phyloP scores from a whole-genome alignment of 1,139 yeast genomes.

The Blastobotrys arbuscula region DNA sequence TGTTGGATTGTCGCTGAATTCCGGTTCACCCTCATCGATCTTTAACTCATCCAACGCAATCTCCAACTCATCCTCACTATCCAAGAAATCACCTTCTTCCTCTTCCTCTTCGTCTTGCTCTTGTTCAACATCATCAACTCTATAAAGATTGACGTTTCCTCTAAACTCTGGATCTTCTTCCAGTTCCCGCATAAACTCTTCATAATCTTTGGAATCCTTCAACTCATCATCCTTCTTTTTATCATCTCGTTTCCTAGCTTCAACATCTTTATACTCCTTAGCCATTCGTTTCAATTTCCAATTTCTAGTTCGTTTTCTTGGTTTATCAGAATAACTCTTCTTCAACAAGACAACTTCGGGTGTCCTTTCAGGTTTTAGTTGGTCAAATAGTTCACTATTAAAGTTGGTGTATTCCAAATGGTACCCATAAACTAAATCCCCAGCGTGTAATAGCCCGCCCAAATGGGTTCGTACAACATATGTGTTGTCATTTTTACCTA shows the following conservation, averaged over 20 bases:
- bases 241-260: constrained; percentile 38
- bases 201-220: constrained; percentile 88
- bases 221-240: constrained; percentile 51
- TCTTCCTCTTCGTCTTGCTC: constrained; percentile 10
- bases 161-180: constrained; percentile 94
- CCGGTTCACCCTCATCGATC: constrained; percentile 17
- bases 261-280: constrained; percentile 71
- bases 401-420: constrained; percentile 77
- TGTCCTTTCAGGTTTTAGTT: constrained; percentile 46
- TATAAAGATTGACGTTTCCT: constrained; percentile 78
- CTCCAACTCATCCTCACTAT: constrained; percentile 32
- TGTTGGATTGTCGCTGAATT: neutral
- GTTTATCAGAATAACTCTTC: constrained; percentile 83
- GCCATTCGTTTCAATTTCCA: constrained; percentile 99
- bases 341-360: constrained; percentile 90
- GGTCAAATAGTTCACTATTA: constrained; percentile 83
- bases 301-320: constrained; percentile 61
- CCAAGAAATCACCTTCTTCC: constrained; percentile 38
- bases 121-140: constrained; percentile 42
- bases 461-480: constrained; percentile 84
- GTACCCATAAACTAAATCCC: constrained; percentile 92
- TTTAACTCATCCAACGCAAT: constrained; percentile 16
- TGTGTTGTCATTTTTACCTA: constrained; percentile 78
- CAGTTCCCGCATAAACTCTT: constrained; percentile 70
- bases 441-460: constrained; percentile 93